Percentiles rank a stretch among this genome's conserved stretches.
phyloP scores from a whole-genome alignment of 164 flowering plant genomes.

The Stephania japonica region DNA sequence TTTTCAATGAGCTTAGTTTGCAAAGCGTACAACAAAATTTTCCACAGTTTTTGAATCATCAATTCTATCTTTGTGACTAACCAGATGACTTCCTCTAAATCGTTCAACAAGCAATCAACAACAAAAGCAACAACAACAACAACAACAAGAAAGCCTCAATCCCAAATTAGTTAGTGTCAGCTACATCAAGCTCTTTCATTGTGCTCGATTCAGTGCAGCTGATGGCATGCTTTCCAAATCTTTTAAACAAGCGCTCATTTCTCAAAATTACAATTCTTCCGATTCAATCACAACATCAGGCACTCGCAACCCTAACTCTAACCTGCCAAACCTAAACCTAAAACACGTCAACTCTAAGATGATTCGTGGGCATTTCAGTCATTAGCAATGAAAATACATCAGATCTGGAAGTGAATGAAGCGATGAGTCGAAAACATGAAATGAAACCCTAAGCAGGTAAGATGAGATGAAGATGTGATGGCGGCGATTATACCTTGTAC shows the following conservation, averaged over 20 bases:
- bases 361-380: background rate
- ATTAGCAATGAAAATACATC: background rate
- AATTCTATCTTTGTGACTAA: background rate
- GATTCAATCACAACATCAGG: background rate
- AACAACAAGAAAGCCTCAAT: too few species aligned
- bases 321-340: background rate
- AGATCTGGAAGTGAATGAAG: background rate
- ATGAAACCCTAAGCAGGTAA: constrained; percentile 4
- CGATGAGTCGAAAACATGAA: background rate
- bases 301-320: background rate
- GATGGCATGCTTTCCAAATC: background rate
- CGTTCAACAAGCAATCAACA: too few species aligned
- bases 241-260: background rate
- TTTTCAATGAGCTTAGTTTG: background rate
- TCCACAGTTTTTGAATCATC: background rate
- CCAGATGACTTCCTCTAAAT: background rate
- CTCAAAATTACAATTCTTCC: background rate
- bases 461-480: constrained; percentile 13
- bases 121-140: too few species aligned
- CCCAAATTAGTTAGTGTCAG: too few species aligned
- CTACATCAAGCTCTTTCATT: too few species aligned
- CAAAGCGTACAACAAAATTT: background rate
- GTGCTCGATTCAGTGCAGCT: too few species aligned
- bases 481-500: constrained; percentile 69
- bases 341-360: background rate